Percentiles rank a stretch among this genome's conserved stretches.
Conservation (phyloP, 2,329 filamentous ascomycete species). For the Aureobasidium lini region DNA sequence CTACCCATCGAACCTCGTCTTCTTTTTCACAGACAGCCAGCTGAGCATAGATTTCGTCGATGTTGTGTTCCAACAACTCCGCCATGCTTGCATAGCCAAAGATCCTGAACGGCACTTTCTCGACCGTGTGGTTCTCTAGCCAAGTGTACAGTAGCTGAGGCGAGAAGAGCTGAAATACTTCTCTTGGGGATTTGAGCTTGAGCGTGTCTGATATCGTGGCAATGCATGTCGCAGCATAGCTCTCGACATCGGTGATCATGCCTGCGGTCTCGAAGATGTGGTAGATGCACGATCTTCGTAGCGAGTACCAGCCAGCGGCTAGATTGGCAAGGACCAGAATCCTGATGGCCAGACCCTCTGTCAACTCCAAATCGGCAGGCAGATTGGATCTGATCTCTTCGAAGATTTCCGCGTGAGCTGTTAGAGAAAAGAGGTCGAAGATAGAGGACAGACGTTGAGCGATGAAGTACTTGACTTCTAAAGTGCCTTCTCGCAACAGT, state of each 20-base stretch:
- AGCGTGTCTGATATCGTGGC: constrained; percentile 58
- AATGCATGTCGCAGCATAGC: constrained; percentile 68
- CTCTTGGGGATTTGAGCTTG: constrained; percentile 55
- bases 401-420: constrained; percentile 75
- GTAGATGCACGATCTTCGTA: constrained; percentile 81
- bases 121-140: constrained; percentile 60
- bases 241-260: constrained; percentile 55
- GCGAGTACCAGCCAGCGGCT: constrained; percentile 75
- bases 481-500: constrained; percentile 58
- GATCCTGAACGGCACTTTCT: constrained; percentile 72
- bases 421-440: constrained; percentile 76
- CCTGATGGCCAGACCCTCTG: constrained; percentile 79
- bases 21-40: constrained; percentile 74
- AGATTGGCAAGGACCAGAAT: constrained; percentile 68
- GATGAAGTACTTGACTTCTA: constrained; percentile 69
- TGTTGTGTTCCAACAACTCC: constrained; percentile 62
- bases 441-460: constrained; percentile 62
- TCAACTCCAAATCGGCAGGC: constrained; percentile 62
- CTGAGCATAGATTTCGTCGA: constrained; percentile 71
- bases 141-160: constrained; percentile 88
- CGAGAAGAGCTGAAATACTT: constrained; percentile 76
- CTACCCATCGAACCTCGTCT: constrained; percentile 53
- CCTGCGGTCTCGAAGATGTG: constrained; percentile 89
- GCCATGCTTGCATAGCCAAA: constrained; percentile 68
- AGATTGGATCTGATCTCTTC: constrained; percentile 73